phyloP scores from a whole-genome alignment of 352 stramenopile genomes.

The Pythium folliculosum region DNA sequence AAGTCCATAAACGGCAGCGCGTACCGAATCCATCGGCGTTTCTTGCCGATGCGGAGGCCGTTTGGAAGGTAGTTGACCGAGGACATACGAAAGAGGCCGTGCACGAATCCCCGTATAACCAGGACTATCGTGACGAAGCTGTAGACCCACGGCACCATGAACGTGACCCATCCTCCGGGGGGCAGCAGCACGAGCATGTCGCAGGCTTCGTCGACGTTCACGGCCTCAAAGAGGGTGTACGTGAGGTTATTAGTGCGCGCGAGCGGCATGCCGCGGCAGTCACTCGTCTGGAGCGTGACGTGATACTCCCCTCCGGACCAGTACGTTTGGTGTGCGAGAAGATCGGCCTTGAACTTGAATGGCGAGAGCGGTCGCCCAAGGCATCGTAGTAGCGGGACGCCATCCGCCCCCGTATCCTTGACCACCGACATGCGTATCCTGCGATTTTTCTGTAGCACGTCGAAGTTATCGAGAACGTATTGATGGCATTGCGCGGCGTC shows the following conservation, averaged over 20 bases:
- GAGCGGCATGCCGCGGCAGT: constrained; percentile 42
- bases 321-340: constrained; percentile 53
- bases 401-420: constrained; percentile 40
- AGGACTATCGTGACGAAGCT: constrained; percentile 44
- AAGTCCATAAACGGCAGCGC: constrained; percentile 49
- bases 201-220: constrained; percentile 35
- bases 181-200: constrained; percentile 45
- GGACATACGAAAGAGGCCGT: constrained; percentile 37
- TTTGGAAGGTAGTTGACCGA: constrained; percentile 37
- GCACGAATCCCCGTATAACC: constrained; percentile 44
- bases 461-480: constrained; percentile 52
- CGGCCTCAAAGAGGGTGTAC: constrained; percentile 45
- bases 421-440: constrained; percentile 34
- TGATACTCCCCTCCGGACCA: constrained; percentile 50
- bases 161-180: constrained; percentile 42
- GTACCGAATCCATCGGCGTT: constrained; percentile 36
- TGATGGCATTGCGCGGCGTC: constrained; percentile 43
- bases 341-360: constrained; percentile 57
- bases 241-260: constrained; percentile 34
- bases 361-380: constrained; percentile 31
- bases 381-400: constrained; percentile 55
- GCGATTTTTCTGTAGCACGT: constrained; percentile 32
- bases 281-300: constrained; percentile 52
- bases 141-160: constrained; percentile 37
- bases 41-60: constrained; percentile 33